Evolutionary conservation across 2,329 filamentous ascomycete species (phyloP).

Genomic region (Ophiostoma tasmaniense): DNA sequence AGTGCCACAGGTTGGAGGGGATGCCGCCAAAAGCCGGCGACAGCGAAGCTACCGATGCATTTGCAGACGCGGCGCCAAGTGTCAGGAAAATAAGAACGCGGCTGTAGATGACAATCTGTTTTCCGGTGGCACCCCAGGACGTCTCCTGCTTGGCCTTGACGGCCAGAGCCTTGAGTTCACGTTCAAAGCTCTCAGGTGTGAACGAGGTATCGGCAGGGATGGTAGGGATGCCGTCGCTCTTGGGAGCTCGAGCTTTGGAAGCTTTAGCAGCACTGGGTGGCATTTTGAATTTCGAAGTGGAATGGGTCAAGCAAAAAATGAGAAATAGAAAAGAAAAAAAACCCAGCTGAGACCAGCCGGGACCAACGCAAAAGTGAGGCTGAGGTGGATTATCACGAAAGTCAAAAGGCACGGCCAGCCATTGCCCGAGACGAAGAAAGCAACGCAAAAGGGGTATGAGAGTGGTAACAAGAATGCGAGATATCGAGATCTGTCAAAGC

Average conservation of each 20-base stretch:
- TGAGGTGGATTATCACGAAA: conserved; percentile 2
- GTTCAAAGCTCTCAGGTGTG: conserved; percentile 45
- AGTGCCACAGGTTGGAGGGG: conserved; percentile 65
- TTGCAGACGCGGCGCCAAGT: conserved; percentile 56
- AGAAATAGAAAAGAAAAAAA: background rate
- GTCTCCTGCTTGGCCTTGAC: conserved; percentile 34
- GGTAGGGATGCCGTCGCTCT: background rate
- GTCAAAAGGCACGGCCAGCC: conserved; percentile 16
- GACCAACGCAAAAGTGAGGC: conserved; percentile 5
- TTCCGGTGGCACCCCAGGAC: conserved; percentile 27
- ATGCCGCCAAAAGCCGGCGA: conserved; percentile 86
- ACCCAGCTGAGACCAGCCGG: background rate
- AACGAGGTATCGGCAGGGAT: conserved; percentile 31
- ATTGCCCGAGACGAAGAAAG: conserved; percentile 8
- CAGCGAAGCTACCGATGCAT: conserved; percentile 65
- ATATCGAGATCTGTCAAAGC: background rate
- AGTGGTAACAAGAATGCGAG: background rate
- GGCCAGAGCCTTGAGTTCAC: conserved; percentile 45
- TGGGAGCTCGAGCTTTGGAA: background rate
- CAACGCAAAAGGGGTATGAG: background rate
- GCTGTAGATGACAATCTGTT: conserved; percentile 35
- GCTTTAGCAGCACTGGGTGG: background rate
- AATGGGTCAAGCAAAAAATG: background rate
- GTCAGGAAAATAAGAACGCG: conserved; percentile 39
- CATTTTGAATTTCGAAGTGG: background rate